phyloP scores from a whole-genome alignment of 1,284 basidiomycete species.

The Cutaneotrichosporon cyanovorans region DNA sequence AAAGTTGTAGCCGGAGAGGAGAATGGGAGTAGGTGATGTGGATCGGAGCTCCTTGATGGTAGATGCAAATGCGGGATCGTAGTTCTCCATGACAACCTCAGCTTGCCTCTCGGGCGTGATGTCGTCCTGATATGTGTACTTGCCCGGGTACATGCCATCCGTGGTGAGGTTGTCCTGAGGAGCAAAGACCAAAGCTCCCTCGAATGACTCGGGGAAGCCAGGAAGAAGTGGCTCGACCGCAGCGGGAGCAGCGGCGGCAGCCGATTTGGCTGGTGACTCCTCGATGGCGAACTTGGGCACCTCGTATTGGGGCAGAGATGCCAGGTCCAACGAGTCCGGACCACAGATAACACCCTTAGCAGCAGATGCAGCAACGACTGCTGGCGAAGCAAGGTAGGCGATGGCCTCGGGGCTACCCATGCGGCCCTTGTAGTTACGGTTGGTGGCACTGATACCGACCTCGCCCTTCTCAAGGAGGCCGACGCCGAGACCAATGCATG shows the following conservation, averaged over 20 bases:
- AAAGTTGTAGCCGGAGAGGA: constrained; percentile 96
- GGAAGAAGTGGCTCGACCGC: constrained; percentile 63
- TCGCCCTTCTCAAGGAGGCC: constrained; percentile 91
- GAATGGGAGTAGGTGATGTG: constrained; percentile 51
- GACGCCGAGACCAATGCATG: constrained; percentile 91
- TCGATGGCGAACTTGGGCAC: constrained; percentile 47
- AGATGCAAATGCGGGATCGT: constrained; percentile 78
- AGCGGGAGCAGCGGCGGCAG: constrained; percentile 27
- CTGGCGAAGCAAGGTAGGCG: constrained; percentile 92
- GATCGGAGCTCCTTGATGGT: constrained; percentile 58
- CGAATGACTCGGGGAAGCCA: constrained; percentile 75
- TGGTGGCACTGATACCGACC: constrained; percentile 94
- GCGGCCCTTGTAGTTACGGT: constrained; percentile 96
- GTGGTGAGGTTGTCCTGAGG: constrained; percentile 98
- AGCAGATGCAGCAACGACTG: constrained; percentile 93
- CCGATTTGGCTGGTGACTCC: constrained; percentile 18
- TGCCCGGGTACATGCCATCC: constrained; percentile 97
- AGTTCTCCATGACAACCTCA: constrained; percentile 95
- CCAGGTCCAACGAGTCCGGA: constrained; percentile 62
- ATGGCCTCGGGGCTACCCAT: constrained; percentile 95
- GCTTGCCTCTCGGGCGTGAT: constrained; percentile 92
- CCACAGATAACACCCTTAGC: constrained; percentile 84
- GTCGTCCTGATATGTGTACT: constrained; percentile 99
- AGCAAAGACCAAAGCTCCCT: constrained; percentile 78
- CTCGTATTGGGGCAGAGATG: constrained; percentile 51